A percentile compares a stretch with the other conserved stretches of the same genome.
Evolutionary conservation across 495 filamentous ascomycete species (phyloP).

Genomic region (Pyronema domesticum): DNA sequence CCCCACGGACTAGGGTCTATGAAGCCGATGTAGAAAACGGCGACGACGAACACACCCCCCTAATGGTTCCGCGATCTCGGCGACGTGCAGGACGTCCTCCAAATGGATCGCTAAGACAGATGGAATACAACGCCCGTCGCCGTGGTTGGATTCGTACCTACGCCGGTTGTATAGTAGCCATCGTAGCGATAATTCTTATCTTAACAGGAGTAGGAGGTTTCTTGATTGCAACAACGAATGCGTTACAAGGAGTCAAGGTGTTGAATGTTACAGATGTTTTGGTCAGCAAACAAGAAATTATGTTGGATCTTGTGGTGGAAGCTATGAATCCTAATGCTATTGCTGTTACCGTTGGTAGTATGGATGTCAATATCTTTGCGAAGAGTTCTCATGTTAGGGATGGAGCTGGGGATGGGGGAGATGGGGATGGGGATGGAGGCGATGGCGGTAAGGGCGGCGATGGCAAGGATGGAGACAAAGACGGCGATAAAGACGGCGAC

Average conservation of each 20-base stretch:
- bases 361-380: conserved; percentile 83
- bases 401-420: conserved; percentile 43
- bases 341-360: conserved; percentile 59
- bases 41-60: conserved; percentile 78
- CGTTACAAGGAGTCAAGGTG: conserved; percentile 57
- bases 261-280: conserved; percentile 70
- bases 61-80: conserved; percentile 46
- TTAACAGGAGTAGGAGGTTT: conserved; percentile 69
- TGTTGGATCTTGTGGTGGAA: conserved; percentile 77
- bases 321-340: conserved; percentile 87
- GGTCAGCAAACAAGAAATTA: conserved; percentile 84
- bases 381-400: conserved; percentile 71
- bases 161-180: conserved; percentile 60
- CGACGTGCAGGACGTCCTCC: conserved; percentile 39
- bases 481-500: conserved; percentile 23
- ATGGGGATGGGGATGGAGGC: conserved; percentile 27
- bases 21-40: conserved; percentile 59
- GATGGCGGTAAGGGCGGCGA: conserved; percentile 8
- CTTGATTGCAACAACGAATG: conserved; percentile 77
- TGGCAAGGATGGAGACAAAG: conserved; percentile 19
- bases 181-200: conserved; percentile 54
- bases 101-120: conserved; percentile 46
- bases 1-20: conserved; percentile 30
- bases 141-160: conserved; percentile 51
- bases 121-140: conserved; percentile 49